Evolutionary conservation across 1,284 basidiomycete species (phyloP), one percentile per base, ranked within the genome.

Genomic region (Papiliotrema nemorosa): DNA sequence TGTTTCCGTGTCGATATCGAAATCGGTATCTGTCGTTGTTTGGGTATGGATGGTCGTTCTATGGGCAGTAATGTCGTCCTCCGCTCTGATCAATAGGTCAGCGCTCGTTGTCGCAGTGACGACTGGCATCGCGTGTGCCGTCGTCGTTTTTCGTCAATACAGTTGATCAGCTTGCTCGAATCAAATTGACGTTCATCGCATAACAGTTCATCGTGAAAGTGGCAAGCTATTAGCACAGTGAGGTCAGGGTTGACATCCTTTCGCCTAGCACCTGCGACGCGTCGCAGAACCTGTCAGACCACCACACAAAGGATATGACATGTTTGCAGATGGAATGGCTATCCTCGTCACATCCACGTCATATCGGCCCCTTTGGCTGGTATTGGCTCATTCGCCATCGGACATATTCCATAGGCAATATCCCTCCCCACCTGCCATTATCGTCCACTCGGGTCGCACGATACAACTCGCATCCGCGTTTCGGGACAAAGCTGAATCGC

Each of bases 401-500:
- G 2, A 66, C 69, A 54, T 69, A 73, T 20, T 67, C 66, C 40
- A 60, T 59, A 9, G 58, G 58, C 37, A 72, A 45, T 12, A 73
- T 56, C 14, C 67, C 71, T 18, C 70, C 70, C 71, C 71, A 73
- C 22, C 71, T 44, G 2, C 61, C 67, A 13, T 53, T 38, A 36
- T 49, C 51, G 10, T 42, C 44, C 3, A 46, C 54, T 0, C 60
- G 54, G 10, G 50, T 44, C 10, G n/a, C 14, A 9, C 42, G 33
- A 36, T 60, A 60, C 31, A 73, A 58, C 54, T 70, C 68, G 38
- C 61, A 63, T 27, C 72, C 72, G 35, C 59, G 50, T 16, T 59
- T 52, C 13, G 73, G 73, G 16, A 60, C 50, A 48, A 71, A 75
- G 26, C 49, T 52, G 53, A 75, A 59, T 26, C 70, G 50, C 62